A percentile compares a stretch with the other conserved stretches of the same genome.
Evolutionary conservation across 805 yeast genomes (phyloP).

Genomic region (Candida maesae): DNA sequence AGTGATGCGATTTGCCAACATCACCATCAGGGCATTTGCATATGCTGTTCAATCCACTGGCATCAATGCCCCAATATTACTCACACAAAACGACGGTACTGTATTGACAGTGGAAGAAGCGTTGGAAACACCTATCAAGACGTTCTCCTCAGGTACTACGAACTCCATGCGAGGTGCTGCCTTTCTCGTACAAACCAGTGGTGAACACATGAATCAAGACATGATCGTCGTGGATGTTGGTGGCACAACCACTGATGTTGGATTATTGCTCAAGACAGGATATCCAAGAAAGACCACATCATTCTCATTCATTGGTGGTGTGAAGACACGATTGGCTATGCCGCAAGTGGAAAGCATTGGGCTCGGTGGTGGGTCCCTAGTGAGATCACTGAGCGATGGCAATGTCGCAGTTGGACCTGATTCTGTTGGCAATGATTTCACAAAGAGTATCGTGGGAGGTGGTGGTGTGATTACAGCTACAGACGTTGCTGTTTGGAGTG

Average conservation of each 20-base stretch:
- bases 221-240: conserved; percentile 45
- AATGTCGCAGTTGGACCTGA: conserved; percentile 43
- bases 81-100: conserved; percentile 50
- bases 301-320: conserved; percentile 44
- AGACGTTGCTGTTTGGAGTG: conserved; percentile 31
- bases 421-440: conserved; percentile 42
- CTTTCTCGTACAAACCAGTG: conserved; percentile 26
- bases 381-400: conserved; percentile 26
- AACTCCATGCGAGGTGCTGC: conserved; percentile 49
- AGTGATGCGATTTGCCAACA: conserved; percentile 38
- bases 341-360: conserved; percentile 50
- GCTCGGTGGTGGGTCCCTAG: conserved; percentile 49
- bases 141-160: conserved; percentile 49
- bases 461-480: conserved; percentile 40
- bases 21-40: conserved; percentile 37
- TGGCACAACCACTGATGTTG: conserved; percentile 50
- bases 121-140: conserved; percentile 38
- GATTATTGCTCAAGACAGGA: conserved; percentile 40
- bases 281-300: conserved; percentile 46
- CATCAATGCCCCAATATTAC: conserved; percentile 36
- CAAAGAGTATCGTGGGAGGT: conserved; percentile 38
- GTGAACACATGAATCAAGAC: conserved; percentile 19
- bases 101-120: conserved; percentile 41
- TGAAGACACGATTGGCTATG: conserved; percentile 45
- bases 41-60: conserved; percentile 36